These are phyloP conservation scores for Orbilia javanica DNA, from an alignment of 2,329 filamentous ascomycete species.

Conservation along the genomic window DNA sequence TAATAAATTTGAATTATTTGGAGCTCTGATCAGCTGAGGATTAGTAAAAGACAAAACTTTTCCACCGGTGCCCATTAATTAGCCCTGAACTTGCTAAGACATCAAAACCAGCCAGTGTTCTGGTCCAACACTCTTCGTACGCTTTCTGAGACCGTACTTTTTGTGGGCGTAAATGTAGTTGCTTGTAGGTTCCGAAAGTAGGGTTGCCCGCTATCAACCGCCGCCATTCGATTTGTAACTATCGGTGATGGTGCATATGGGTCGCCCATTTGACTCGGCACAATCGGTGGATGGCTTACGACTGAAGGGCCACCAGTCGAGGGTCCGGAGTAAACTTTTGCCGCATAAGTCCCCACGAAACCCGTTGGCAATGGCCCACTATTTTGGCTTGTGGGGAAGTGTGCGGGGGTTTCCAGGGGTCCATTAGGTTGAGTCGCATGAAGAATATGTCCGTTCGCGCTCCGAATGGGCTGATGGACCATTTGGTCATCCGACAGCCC, in stretches of 20 bases:
- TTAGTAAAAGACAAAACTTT: background rate
- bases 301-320: constrained; percentile 7
- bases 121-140: constrained; percentile 33
- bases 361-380: background rate
- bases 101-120: constrained; percentile 48
- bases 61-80: background rate
- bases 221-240: background rate
- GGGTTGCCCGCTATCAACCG: background rate
- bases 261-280: constrained; percentile 2
- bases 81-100: background rate
- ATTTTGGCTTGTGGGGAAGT: constrained; percentile 9
- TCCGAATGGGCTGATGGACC: background rate
- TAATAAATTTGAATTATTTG: background rate
- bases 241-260: background rate
- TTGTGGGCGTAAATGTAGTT: background rate
- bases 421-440: background rate
- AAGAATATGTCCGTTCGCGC: background rate
- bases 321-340: constrained; percentile 31
- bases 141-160: constrained; percentile 19
- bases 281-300: background rate
- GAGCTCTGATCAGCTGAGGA: too few species aligned
- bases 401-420: background rate
- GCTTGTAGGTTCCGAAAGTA: background rate
- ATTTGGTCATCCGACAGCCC: background rate
- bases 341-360: constrained; percentile 19